Conservation (phyloP, 257 asterid genomes). For the Rauvolfia tetraphylla region DNA sequence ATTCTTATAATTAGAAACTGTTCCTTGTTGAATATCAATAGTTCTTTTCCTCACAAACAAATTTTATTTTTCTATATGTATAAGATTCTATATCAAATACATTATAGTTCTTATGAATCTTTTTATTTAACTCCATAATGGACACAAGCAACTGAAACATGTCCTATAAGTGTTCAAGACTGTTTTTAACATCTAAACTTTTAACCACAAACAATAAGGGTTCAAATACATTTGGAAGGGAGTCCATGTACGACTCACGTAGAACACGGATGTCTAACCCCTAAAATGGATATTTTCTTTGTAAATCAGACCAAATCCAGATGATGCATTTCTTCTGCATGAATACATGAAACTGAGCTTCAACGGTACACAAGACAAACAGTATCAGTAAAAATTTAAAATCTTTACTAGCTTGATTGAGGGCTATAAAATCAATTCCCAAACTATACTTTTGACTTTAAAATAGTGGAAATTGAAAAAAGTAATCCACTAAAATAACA, state of each 20-base stretch:
- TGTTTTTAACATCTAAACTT: not conserved
- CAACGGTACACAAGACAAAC: not conserved
- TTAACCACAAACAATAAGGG: not conserved
- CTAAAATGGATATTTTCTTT: not conserved
- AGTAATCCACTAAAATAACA: not conserved
- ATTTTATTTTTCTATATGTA: no score
- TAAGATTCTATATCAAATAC: no score
- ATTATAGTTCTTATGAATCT: no score
- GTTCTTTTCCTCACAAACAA: not conserved
- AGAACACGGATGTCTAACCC: not conserved
- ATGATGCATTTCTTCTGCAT: not conserved
- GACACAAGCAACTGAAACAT: not conserved
- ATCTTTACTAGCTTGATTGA: not conserved
- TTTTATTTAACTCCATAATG: not conserved
- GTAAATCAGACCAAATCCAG: not conserved
- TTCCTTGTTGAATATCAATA: not conserved
- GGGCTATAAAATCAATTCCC: not conserved
- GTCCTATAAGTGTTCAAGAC: not conserved
- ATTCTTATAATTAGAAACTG: not conserved
- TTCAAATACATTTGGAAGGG: not conserved
- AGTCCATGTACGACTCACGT: not conserved
- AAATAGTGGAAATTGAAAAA: not conserved
- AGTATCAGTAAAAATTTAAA: not conserved
- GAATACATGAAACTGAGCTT: not conserved
- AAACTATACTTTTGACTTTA: not conserved